phyloP scores from a whole-genome alignment of 257 asterid species.

The Solanum clarkiae region DNA sequence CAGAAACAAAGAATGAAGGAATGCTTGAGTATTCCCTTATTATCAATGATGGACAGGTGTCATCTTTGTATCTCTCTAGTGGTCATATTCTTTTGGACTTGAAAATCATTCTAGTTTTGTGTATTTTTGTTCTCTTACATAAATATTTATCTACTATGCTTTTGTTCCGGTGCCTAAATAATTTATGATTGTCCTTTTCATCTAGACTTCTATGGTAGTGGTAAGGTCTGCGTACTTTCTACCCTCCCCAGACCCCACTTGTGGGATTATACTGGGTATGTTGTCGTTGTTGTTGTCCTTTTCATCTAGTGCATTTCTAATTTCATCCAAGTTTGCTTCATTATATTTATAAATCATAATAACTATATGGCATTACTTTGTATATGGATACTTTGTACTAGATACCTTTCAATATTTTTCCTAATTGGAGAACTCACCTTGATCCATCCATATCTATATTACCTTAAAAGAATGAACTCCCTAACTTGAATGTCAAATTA shows the following conservation, averaged over 20 bases:
- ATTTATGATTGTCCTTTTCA: background rate
- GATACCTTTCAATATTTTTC: background rate
- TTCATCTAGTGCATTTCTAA: background rate
- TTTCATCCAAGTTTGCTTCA: background rate
- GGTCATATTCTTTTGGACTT: background rate
- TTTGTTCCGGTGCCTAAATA: background rate
- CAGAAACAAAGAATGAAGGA: background rate
- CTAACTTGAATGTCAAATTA: no score
- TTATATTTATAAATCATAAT: background rate
- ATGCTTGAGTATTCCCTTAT: background rate
- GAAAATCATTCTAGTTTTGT: background rate
- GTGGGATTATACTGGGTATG: no score
- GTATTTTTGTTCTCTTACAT: background rate
- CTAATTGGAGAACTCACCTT: background rate
- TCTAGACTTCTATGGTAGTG: no score
- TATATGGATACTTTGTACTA: no score
- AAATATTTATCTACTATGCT: background rate
- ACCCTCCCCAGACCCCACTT: no score
- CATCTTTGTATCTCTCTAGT: background rate
- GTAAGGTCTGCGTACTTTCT: no score
- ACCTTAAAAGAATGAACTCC: no score
- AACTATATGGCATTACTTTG: background rate
- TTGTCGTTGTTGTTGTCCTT: no score
- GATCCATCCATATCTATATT: background rate
- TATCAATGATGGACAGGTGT: background rate